Evolutionary conservation across 345 rosid species (phyloP), one percentile per base, ranked within the genome.

Genomic region (Cardamine chenopodiifolia): DNA sequence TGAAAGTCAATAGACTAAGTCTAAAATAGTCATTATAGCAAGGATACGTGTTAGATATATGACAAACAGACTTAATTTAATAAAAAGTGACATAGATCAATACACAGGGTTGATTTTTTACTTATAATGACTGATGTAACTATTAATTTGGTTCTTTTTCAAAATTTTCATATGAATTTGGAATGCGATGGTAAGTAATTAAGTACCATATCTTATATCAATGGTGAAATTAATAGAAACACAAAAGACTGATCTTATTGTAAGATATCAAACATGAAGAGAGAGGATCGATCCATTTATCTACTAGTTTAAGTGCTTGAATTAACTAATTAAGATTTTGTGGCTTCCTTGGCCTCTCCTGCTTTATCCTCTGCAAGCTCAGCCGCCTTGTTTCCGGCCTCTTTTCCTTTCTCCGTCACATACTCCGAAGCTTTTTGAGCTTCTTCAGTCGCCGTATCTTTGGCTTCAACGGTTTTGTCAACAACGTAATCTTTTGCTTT

Each of bases 331-430:
- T 26, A 53, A 53, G 18, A 42, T 11, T 75, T 75, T n/a, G 69
- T 69, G 11, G 79, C 74, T 18, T 76, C 70, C 32, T 76, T 76
- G 54, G 70, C 79, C 18, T 76, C 79, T 61, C 70, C 79, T 18
- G 74, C 49, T 52, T 68, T 68, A 61, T 32, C 79, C 29, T 68
- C 74, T 0, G 15, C 64, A 5, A 76, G 62, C 17, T 68, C 74
- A 23, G 79, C 74, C 15, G 23, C 62, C 5, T 52, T 52, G 55
- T 68, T 60, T 22, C 49, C 74, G 5, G 64, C 79, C 23, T 76
- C 79, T 47, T 32, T 62, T 17, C 67, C 86, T 71, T 81, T 85
- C 39, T 81, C 86, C 9, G 67, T 29, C 4, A 76, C 68, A 10
- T 70, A 59, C 13, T 77, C 77, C 6, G 76, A 29, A 23, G 81